These are phyloP conservation scores for Jasminum sambac DNA, from an alignment of 257 asterid genomes.

Conservation along the genomic window DNA sequence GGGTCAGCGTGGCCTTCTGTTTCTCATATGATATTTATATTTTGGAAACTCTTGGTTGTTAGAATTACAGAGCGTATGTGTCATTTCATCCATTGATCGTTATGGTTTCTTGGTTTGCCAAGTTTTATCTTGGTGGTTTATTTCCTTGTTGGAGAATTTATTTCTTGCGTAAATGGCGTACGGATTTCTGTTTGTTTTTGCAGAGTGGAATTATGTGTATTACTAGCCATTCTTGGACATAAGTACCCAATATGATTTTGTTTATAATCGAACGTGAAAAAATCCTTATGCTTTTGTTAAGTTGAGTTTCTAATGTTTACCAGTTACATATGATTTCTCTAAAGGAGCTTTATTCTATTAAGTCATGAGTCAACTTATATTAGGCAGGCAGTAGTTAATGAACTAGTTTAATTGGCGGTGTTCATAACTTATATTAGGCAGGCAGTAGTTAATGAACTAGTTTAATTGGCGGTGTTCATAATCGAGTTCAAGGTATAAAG, in stretches of 20 bases:
- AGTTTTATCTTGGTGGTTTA: not conserved
- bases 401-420: no score
- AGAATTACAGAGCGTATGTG: not conserved
- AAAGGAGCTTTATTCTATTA: not conserved
- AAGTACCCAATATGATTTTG: not conserved
- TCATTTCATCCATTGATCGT: not conserved
- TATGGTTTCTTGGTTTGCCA: not conserved
- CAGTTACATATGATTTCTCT: not conserved
- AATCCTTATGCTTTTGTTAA: not conserved
- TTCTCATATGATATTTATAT: slow-evolving; percentile 16
- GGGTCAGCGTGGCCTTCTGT: slow-evolving; percentile 19
- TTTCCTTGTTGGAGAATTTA: not conserved
- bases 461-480: no score
- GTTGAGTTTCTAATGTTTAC: not conserved
- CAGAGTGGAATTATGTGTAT: not conserved
- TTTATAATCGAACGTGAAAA: not conserved
- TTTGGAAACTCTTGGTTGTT: not conserved
- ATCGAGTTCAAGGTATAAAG: no score
- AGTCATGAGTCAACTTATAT: not conserved
- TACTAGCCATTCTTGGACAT: not conserved
- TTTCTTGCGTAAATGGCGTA: not conserved
- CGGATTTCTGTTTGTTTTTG: not conserved
- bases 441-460: no score
- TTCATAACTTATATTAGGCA: not conserved
- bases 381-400: no score